phyloP scores from a whole-genome alignment of 108 stramenopile species.

The Seminavis robusta region DNA sequence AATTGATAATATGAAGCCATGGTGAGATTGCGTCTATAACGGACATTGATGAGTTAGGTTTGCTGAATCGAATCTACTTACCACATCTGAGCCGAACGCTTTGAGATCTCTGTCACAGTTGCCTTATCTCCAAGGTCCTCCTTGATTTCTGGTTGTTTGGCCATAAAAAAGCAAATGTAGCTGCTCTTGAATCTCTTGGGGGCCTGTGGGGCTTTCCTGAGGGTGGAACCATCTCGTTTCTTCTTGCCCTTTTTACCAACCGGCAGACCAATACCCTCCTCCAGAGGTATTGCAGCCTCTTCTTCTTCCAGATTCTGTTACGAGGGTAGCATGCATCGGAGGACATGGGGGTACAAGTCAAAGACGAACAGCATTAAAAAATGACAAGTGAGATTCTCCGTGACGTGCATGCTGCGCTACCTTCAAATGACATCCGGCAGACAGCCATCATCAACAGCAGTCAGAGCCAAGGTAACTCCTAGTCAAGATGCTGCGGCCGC shows the following conservation, averaged over 20 bases:
- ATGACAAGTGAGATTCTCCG: too few relatives aligned
- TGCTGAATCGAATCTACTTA: not conserved
- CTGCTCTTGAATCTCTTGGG: constrained; percentile 62
- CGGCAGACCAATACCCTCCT: too few relatives aligned
- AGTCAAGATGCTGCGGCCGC: too few relatives aligned
- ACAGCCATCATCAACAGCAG: too few relatives aligned
- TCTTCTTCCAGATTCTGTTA: too few relatives aligned
- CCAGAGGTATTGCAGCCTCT: too few relatives aligned
- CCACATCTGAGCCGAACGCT: constrained; percentile 49
- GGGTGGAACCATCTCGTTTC: constrained; percentile 16
- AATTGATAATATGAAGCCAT: not conserved
- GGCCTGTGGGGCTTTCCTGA: constrained; percentile 48
- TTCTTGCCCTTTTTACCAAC: constrained; percentile 12
- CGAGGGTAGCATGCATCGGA: too few relatives aligned
- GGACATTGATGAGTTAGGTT: not conserved
- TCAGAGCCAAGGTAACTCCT: too few relatives aligned
- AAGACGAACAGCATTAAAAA: too few relatives aligned
- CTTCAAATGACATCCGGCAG: too few relatives aligned
- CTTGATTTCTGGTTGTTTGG: constrained; percentile 49
- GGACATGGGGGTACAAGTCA: too few relatives aligned
- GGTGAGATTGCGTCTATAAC: not conserved
- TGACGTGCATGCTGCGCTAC: too few relatives aligned
- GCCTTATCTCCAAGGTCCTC: constrained; percentile 48
- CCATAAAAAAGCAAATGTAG: constrained; percentile 61
- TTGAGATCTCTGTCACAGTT: constrained; percentile 39